Evolutionary conservation across 129 eudicot species (phyloP).

Genomic region (Apium graveolens): DNA sequence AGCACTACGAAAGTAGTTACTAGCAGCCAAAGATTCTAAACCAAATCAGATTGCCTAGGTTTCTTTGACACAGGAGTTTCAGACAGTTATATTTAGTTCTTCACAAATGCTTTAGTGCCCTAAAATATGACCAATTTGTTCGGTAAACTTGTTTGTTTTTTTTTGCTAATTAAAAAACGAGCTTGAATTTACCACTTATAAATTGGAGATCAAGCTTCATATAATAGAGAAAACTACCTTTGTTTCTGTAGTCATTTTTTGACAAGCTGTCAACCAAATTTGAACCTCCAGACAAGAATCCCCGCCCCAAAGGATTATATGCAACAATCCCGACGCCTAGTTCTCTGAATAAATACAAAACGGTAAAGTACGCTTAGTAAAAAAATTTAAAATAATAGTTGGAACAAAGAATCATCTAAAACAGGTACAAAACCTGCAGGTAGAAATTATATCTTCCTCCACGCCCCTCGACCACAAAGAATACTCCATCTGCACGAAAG

Average conservation of each 20-base stretch:
- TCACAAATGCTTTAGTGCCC: background rate
- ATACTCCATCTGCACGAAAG: slow-evolving; percentile 68
- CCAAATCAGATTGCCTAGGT: too few relatives aligned
- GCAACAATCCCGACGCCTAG: slow-evolving; percentile 42
- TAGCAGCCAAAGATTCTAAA: background rate
- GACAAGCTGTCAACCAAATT: slow-evolving; percentile 21
- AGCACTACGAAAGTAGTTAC: background rate
- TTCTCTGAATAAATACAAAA: slow-evolving; percentile 17
- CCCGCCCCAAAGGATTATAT: slow-evolving; percentile 39
- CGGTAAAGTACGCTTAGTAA: too few relatives aligned
- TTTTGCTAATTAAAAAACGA: background rate
- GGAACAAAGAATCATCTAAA: background rate
- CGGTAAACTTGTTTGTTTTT: background rate
- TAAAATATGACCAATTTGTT: background rate
- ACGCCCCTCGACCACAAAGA: slow-evolving; percentile 64
- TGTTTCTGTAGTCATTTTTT: slow-evolving; percentile 23
- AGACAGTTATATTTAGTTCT: background rate
- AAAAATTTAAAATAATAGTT: background rate
- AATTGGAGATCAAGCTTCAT: background rate
- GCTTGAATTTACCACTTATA: background rate
- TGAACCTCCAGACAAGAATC: slow-evolving; percentile 34
- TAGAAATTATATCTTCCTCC: slow-evolving; percentile 56
- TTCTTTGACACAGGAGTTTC: background rate
- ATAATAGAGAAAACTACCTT: slow-evolving; percentile 16
- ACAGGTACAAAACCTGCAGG: slow-evolving; percentile 42